A percentile compares a stretch with the other conserved stretches of the same genome.
phyloP scores from a whole-genome alignment of 2,329 filamentous ascomycete species.

The Aspergillus sp. region DNA sequence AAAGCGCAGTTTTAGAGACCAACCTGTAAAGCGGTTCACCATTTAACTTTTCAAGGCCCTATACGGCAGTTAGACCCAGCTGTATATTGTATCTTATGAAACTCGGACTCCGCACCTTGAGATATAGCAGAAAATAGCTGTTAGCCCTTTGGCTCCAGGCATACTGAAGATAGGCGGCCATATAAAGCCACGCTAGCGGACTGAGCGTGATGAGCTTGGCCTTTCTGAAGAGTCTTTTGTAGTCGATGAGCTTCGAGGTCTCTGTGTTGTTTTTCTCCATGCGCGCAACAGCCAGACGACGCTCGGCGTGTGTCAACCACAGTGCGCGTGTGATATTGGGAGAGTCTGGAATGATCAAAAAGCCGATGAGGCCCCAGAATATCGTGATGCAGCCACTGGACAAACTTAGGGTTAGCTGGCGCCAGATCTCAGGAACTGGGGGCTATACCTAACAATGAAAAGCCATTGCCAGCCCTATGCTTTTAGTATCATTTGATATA shows the following conservation, averaged over 20 bases:
- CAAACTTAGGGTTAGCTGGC: background rate
- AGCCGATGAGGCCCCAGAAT: constrained; percentile 17
- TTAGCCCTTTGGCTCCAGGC: constrained; percentile 21
- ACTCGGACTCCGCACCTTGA: constrained; percentile 7
- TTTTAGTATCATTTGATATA: background rate
- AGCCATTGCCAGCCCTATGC: constrained; percentile 2
- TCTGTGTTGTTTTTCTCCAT: constrained; percentile 17
- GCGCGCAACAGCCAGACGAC: constrained; percentile 12
- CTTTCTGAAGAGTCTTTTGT: constrained; percentile 5
- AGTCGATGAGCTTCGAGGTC: constrained; percentile 18
- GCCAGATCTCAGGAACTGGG: background rate
- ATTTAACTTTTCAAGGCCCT: constrained; percentile 6
- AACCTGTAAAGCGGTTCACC: constrained; percentile 10
- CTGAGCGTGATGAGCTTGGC: constrained; percentile 7
- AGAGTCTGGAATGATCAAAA: constrained; percentile 20
- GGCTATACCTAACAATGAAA: constrained; percentile 4
- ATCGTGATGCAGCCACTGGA: constrained; percentile 17
- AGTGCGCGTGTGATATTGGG: constrained; percentile 17
- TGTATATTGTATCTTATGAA: background rate
- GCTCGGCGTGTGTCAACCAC: constrained; percentile 18
- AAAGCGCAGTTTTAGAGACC: background rate
- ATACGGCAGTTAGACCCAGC: background rate
- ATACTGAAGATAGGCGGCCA: constrained; percentile 15
- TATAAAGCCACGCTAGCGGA: constrained; percentile 17
- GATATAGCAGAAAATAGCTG: constrained; percentile 20